Base-by-base conservation (phyloP, 2,329 filamentous ascomycete species). In the Orbilia oligospora region DNA sequence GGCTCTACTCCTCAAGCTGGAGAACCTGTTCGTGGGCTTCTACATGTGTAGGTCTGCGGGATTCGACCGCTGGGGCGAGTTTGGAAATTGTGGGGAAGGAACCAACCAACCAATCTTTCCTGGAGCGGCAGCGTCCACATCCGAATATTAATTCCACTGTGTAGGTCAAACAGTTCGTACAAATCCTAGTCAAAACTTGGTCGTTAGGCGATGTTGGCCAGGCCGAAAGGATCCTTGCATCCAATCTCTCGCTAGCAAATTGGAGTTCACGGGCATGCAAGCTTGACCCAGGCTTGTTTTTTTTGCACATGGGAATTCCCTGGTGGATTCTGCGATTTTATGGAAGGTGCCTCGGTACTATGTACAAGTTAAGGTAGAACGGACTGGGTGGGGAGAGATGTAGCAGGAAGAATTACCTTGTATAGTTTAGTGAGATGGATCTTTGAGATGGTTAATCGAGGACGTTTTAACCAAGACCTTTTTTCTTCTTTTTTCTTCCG, bases 221-320 rank as follows among this genome's bases (percentile, higher is more conserved):
- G n/a, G 16, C 53, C 53, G 33, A 58, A 44, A 44, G 20, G 18
- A 61, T 44, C 48, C 51, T 51, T 73, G 70, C 41, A 44, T 56
- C 69, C 48, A 72, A 65, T 73, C 61, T 61, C 51, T 66, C 22
- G 61, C 44, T 48, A 49, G 49, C 58, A 66, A 24, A 65, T 56
- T 41, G 48, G 27, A 48, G 30, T 67, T 73, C 70, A 67, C 61
- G 30, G 63, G 63, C 70, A 24, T 61, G 56, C 44, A 71, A 38
- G 55, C 18, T 71, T 18, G n/a, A 38, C 67, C 67, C 67, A 71
- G 55, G 55, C 44, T 61, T 36, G 27, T 30, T 71, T 49, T 24
- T n/a, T 49, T 51, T 41, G 72, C 73, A 77, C 73, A 77, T 77
- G 73, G 73, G 36, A 77, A 71, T 38, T 24, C 64, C 41, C 56